Conservation (phyloP, 257 asterid species). For the Leonotis leonurus region DNA sequence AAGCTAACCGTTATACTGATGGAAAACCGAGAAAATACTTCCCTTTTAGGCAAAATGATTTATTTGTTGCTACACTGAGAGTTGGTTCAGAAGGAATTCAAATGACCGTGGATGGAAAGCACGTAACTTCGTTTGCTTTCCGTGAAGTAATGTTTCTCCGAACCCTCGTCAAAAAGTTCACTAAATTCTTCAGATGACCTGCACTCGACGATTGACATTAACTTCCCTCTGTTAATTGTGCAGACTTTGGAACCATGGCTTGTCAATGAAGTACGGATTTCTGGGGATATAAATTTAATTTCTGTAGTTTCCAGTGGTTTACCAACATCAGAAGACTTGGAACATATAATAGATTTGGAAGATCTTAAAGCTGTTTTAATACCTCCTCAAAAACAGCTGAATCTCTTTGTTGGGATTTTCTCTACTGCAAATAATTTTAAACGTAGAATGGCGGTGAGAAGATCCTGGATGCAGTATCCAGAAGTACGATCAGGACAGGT, state of each 20-base stretch:
- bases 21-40: constrained; percentile 54
- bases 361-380: constrained; percentile 63
- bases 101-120: constrained; percentile 97
- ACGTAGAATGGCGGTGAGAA: constrained; percentile 96
- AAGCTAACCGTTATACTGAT: constrained; percentile 30
- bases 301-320: constrained; percentile 91
- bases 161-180: background rate
- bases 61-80: constrained; percentile 83
- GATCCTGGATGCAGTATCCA: constrained; percentile 98
- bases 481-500: constrained; percentile 77
- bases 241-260: constrained; percentile 98
- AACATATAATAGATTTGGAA: constrained; percentile 69
- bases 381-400: constrained; percentile 39
- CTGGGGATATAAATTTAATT: constrained; percentile 73
- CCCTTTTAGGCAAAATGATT: constrained; percentile 83
- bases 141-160: constrained; percentile 65
- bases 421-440: constrained; percentile 94
- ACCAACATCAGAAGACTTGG: constrained; percentile 90
- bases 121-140: constrained; percentile 80
- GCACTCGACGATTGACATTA: background rate
- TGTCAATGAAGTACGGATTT: constrained; percentile 74
- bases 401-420: constrained; percentile 82
- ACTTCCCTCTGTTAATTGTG: constrained; percentile 12
- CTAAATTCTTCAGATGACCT: background rate
- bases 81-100: constrained; percentile 95